A percentile compares a stretch with the other conserved stretches of the same genome.
Conservation (phyloP, 208 protist species). For the Trypanosoma boissoni region DNA sequence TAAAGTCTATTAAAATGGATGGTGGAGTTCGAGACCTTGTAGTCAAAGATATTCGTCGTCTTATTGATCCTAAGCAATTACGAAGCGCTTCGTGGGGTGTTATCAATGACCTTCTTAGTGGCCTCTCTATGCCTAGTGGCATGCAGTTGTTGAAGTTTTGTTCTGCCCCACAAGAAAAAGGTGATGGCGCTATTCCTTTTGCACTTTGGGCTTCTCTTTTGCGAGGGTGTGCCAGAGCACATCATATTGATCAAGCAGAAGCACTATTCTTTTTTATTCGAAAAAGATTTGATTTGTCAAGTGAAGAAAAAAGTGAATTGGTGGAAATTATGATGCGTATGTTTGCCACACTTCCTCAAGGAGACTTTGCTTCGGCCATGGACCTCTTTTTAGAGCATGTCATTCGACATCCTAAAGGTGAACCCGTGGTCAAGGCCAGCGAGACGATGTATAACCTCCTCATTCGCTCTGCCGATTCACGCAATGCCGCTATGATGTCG, state of each 20-base stretch:
- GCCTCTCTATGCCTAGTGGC: slow-evolving; percentile 69
- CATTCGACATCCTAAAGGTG: slow-evolving; percentile 35
- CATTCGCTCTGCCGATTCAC: slow-evolving; percentile 63
- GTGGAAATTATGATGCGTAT: slow-evolving; percentile 89
- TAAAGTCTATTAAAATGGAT: slow-evolving; percentile 68
- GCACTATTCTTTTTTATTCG: slow-evolving; percentile 76
- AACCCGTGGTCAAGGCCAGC: slow-evolving; percentile 45
- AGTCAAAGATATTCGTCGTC: slow-evolving; percentile 61
- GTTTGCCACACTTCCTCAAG: slow-evolving; percentile 66
- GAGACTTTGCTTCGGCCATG: slow-evolving; percentile 67
- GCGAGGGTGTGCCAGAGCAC: slow-evolving; percentile 66
- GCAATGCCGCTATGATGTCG: slow-evolving; percentile 82
- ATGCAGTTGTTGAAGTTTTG: slow-evolving; percentile 72
- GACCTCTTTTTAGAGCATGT: slow-evolving; percentile 74
- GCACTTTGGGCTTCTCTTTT: slow-evolving; percentile 77
- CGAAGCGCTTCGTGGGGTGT: slow-evolving; percentile 63
- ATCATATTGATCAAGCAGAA: slow-evolving; percentile 73
- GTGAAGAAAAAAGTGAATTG: slow-evolving; percentile 65
- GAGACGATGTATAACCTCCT: slow-evolving; percentile 64
- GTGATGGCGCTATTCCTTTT: slow-evolving; percentile 62
- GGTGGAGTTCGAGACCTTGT: slow-evolving; percentile 68
- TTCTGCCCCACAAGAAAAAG: background rate
- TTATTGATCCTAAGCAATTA: slow-evolving; percentile 42
- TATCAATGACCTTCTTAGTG: slow-evolving; percentile 75
- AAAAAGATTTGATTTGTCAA: slow-evolving; percentile 42